Evolutionary conservation across 441 rosid genomes (phyloP).

Genomic region (Syzygium malaccense): DNA sequence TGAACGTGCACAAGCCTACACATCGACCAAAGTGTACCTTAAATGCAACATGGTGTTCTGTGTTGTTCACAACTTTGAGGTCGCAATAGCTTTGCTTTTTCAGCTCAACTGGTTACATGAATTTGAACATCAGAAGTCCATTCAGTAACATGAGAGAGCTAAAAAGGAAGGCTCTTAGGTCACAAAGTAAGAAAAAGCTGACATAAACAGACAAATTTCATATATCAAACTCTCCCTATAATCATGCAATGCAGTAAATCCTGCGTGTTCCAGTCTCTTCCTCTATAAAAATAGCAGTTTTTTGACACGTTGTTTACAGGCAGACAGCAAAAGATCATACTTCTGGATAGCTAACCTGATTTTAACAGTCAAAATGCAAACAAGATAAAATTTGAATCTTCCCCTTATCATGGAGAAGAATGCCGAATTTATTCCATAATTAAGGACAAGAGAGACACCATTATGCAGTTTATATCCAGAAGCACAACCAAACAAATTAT

Average conservation of each 20-base stretch:
- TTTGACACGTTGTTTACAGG: neutral
- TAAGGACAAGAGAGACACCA: neutral
- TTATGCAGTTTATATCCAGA: neutral
- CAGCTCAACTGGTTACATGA: neutral
- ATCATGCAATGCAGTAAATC: neutral
- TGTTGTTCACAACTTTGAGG: slow-evolving; percentile 1
- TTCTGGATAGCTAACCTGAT: neutral
- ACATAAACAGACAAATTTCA: neutral
- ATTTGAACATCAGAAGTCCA: slow-evolving; percentile 6
- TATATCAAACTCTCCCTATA: neutral
- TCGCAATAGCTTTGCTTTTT: neutral
- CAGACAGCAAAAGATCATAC: neutral
- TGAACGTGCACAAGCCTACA: neutral
- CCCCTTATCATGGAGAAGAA: neutral
- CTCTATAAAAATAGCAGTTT: neutral
- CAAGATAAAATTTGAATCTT: neutral
- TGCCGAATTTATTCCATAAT: neutral
- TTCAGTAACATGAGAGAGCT: neutral
- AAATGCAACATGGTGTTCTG: slow-evolving; percentile 2
- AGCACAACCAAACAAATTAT: neutral
- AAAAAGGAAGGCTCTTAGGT: neutral
- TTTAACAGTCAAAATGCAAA: neutral
- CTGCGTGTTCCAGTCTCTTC: neutral
- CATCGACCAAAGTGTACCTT: neutral
- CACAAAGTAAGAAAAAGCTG: neutral